These are phyloP conservation scores for Helotiales sp. DNA, from an alignment of 2,329 filamentous ascomycete species.

Conservation along the genomic window DNA sequence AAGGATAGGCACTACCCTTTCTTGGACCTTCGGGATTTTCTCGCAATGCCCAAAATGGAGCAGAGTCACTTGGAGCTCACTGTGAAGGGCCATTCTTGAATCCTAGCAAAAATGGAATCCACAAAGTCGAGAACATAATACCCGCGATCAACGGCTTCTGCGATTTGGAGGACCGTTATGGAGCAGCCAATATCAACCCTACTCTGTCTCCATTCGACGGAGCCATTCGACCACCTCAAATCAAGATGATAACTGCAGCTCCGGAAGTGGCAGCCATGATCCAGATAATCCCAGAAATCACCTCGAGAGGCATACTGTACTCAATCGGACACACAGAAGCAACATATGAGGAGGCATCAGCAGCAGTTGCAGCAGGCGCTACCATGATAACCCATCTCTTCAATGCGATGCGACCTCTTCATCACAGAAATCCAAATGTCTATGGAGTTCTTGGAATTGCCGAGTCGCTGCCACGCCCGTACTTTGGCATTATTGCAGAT, in stretches of 20 bases:
- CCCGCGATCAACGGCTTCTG: conserved; percentile 62
- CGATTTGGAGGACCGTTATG: conserved; percentile 75
- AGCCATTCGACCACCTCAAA: conserved; percentile 41
- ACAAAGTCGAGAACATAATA: conserved; percentile 74
- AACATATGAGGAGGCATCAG: conserved; percentile 79
- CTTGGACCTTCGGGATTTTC: conserved; percentile 71
- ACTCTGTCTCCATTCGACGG: conserved; percentile 45
- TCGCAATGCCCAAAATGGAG: conserved; percentile 69
- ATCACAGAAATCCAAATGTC: conserved; percentile 89
- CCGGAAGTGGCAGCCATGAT: conserved; percentile 79
- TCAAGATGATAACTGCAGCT: conserved; percentile 86
- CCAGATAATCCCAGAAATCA: conserved; percentile 69
- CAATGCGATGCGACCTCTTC: conserved; percentile 90
- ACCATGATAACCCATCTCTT: conserved; percentile 93
- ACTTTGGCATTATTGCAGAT: conserved; percentile 88
- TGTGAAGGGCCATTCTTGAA: conserved; percentile 90
- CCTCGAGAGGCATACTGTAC: conserved; percentile 70
- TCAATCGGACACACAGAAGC: conserved; percentile 88
- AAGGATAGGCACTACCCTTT: conserved; percentile 68
- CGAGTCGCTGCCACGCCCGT: conserved; percentile 63
- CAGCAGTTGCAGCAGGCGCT: conserved; percentile 74
- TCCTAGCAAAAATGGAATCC: conserved; percentile 83
- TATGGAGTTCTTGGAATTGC: conserved; percentile 81
- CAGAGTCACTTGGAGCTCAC: conserved; percentile 88
- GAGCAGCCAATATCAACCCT: conserved; percentile 65